These are phyloP conservation scores for Termitomyces sp. DNA, from an alignment of 768 basidiomycete species.

Conservation along the genomic window DNA sequence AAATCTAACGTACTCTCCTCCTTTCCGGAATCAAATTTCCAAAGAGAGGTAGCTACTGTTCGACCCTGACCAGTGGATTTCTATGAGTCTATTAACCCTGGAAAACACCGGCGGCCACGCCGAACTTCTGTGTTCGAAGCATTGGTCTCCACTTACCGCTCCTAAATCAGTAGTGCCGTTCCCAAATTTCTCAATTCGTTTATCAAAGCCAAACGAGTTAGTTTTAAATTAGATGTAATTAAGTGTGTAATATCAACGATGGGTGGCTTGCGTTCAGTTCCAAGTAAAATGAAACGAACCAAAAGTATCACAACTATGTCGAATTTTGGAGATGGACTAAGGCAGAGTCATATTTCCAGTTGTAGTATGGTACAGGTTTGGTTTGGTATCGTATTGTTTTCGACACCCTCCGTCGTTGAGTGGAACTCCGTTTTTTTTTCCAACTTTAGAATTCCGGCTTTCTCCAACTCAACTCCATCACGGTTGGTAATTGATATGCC, in stretches of 20 bases:
- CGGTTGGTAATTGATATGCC: not conserved
- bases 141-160: not conserved
- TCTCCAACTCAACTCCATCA: not conserved
- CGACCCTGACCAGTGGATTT: conserved; percentile 7
- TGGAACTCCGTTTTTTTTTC: not conserved
- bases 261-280: not conserved
- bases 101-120: conserved; percentile 8
- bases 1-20: conserved; percentile 12
- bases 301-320: not conserved
- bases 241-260: not conserved
- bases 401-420: not conserved
- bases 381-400: not conserved
- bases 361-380: not conserved
- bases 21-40: conserved; percentile 7
- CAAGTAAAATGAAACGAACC: not conserved
- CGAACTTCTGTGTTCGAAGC: not conserved
- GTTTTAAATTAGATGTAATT: not conserved
- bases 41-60: conserved; percentile 4
- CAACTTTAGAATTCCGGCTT: not conserved
- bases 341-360: not conserved
- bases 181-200: not conserved
- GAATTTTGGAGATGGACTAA: not conserved
- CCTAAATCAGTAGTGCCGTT: not conserved
- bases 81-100: conserved; percentile 9
- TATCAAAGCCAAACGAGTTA: not conserved